Evolutionary conservation across 1,284 basidiomycete genomes (phyloP), one percentile per base, ranked within the genome.

Genomic region (Pyrrhoderma lamaoense): DNA sequence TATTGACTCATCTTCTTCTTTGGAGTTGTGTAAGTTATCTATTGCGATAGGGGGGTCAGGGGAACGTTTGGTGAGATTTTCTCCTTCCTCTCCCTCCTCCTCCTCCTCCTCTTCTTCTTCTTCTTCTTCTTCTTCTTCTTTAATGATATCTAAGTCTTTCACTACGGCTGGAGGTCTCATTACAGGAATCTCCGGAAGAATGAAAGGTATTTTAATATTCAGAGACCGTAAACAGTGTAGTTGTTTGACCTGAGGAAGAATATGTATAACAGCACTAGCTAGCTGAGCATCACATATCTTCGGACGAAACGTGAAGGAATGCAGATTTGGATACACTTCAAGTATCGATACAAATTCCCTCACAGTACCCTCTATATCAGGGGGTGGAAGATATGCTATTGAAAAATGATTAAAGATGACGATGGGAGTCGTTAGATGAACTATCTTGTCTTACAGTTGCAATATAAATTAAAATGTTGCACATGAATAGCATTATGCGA

Each of bases 91-190:
- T n/a, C n/a, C n/a, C n/a, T n/a, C n/a, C n/a, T n/a, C n/a, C n/a
- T n/a, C n/a, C n/a, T n/a, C n/a, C n/a, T n/a, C n/a, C n/a, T 19
- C 48, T 11, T 21, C 8, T n/a, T 40, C 9, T 13, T 49, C 19
- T 34, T 18, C 21, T 1, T 45, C 42, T 25, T 44, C 49, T 36
- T 51, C 49, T 18, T 51, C 49, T 37, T 51, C 42, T 14, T 42
- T 22, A 9, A 51, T 51, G 13, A 16, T 21, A 16, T 45, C 31
- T 14, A 51, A 37, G 9, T 35, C 37, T 8, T 45, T 13, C 7
- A 13, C 21, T 27, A 19, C 23, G 35, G 21, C 25, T 31, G 14
- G 48, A 11, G 49, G 45, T 16, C 14, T 1, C 8, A 21, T 8
- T 13, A 18, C 14, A n/a, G 49, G 49, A 23, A 45, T 31, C 1